phyloP scores from a whole-genome alignment of 805 yeast genomes.

The Teunomyces aglyptinius region DNA sequence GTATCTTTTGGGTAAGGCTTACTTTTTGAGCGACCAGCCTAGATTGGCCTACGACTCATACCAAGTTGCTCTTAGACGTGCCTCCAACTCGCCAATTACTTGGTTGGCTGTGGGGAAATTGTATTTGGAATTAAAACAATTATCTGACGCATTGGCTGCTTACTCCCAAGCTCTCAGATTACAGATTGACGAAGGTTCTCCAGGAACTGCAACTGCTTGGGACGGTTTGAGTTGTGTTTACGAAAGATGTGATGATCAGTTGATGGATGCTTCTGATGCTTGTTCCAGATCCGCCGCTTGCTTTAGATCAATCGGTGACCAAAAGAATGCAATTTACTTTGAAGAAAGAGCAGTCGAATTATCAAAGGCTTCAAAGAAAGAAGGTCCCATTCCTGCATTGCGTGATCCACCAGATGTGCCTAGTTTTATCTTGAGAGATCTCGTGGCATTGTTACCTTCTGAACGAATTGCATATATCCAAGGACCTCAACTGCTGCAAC shows the following conservation, averaged over 20 bases:
- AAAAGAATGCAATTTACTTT: slow-evolving; percentile 37
- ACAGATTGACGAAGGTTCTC: slow-evolving; percentile 46
- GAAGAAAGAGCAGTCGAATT: slow-evolving; percentile 46
- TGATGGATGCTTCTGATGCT: slow-evolving; percentile 60
- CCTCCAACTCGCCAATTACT: slow-evolving; percentile 53
- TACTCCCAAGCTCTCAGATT: slow-evolving; percentile 62
- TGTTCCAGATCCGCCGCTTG: slow-evolving; percentile 51
- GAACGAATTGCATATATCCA: slow-evolving; percentile 41
- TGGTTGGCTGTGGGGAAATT: slow-evolving; percentile 68
- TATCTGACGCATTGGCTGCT: slow-evolving; percentile 65
- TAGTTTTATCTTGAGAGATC: slow-evolving; percentile 36
- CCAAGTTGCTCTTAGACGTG: slow-evolving; percentile 53
- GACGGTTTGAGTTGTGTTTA: slow-evolving; percentile 62
- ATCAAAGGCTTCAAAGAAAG: slow-evolving; percentile 41
- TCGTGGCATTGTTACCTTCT: slow-evolving; percentile 40
- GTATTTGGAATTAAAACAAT: slow-evolving; percentile 56
- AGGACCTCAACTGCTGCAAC: slow-evolving; percentile 12
- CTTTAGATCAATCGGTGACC: slow-evolving; percentile 47
- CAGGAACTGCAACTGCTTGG: slow-evolving; percentile 59
- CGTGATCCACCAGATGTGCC: slow-evolving; percentile 52
- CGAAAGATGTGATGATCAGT: slow-evolving; percentile 61
- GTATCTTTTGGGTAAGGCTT: slow-evolving; percentile 54
- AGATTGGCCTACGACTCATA: slow-evolving; percentile 54
- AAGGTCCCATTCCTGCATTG: slow-evolving; percentile 44
- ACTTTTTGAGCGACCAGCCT: slow-evolving; percentile 45